Conservation (phyloP, 1,139 yeast species). For the Yamadazyma diospyri region DNA sequence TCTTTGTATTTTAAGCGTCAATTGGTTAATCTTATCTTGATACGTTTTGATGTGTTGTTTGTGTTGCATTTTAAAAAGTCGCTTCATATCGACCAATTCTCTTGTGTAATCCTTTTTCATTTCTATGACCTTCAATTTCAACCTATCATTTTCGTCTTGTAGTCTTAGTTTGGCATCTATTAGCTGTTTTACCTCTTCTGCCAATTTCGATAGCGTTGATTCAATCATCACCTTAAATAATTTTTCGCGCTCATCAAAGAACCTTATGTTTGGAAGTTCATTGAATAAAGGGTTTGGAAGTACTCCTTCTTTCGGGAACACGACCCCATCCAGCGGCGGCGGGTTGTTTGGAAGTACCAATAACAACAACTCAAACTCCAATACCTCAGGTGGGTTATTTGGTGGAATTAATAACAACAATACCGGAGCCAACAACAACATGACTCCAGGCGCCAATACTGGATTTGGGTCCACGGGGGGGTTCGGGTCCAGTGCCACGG, state of each 20-base stretch:
- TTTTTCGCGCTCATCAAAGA: slow-evolving; percentile 7
- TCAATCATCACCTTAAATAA: slow-evolving; percentile 4
- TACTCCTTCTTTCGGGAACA: slow-evolving; percentile 4
- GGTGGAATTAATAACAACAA: slow-evolving; percentile 14
- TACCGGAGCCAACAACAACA: slow-evolving; percentile 11
- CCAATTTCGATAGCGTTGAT: slow-evolving; percentile 8
- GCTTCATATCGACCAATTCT: slow-evolving; percentile 11
- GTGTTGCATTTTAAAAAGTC: slow-evolving; percentile 12
- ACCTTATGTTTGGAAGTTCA: slow-evolving; percentile 8
- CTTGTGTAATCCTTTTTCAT: slow-evolving; percentile 9
- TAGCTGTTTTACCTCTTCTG: slow-evolving; percentile 3
- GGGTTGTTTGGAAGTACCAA: slow-evolving; percentile 14
- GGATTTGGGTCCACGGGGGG: not conserved
- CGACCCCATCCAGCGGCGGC: slow-evolving; percentile 8
- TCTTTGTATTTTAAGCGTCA: slow-evolving; percentile 1
- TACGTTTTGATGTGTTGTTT: slow-evolving; percentile 13
- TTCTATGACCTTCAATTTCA: slow-evolving; percentile 8
- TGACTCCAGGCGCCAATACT: not conserved
- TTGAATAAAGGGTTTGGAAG: slow-evolving; percentile 4
- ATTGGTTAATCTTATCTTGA: slow-evolving; percentile 10
- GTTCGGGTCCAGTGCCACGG: not conserved
- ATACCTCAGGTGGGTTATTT: slow-evolving; percentile 11
- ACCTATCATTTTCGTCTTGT: slow-evolving; percentile 8
- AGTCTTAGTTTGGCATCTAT: not conserved
- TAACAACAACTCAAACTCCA: slow-evolving; percentile 4